phyloP scores from a whole-genome alignment of 2,329 filamentous ascomycete species.

The Cercospora beticola region DNA sequence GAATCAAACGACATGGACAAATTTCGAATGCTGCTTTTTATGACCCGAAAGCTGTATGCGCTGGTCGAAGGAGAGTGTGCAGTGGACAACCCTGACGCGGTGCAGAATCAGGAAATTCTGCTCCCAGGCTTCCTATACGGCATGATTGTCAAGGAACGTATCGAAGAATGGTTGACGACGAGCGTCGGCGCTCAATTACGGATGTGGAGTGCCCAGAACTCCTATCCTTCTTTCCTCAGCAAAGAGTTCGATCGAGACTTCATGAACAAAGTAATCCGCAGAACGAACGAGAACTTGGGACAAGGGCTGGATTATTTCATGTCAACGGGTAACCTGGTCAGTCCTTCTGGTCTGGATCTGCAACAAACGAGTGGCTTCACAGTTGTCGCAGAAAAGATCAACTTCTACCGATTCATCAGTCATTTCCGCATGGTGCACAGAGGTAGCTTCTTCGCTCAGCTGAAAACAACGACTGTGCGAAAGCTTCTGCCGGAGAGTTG shows the following conservation, averaged over 20 bases:
- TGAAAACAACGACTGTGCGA: constrained; percentile 95
- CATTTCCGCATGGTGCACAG: constrained; percentile 99
- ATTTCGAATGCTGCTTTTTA: constrained; percentile 89
- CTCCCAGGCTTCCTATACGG: constrained; percentile 91
- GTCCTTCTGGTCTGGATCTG: constrained; percentile 86
- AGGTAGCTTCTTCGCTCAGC: constrained; percentile 96
- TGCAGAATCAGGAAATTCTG: constrained; percentile 93
- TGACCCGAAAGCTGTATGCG: constrained; percentile 93
- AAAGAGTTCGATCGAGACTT: constrained; percentile 79
- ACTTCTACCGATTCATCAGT: constrained; percentile 96
- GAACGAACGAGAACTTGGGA: constrained; percentile 85
- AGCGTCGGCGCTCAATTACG: constrained; percentile 43
- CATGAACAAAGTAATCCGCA: constrained; percentile 70
- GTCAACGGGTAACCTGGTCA: constrained; percentile 90
- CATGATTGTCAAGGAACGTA: constrained; percentile 89
- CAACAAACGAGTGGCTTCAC: constrained; percentile 95
- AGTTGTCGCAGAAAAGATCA: constrained; percentile 97
- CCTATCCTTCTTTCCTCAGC: constrained; percentile 65
- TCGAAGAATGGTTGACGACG: constrained; percentile 84
- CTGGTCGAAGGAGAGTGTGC: constrained; percentile 90
- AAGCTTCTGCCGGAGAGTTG: constrained; percentile 95
- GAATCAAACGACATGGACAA: constrained; percentile 86
- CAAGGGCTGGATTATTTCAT: constrained; percentile 90
- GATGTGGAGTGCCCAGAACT: constrained; percentile 57
- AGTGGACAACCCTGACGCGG: constrained; percentile 92